Conservation (phyloP, 768 basidiomycete genomes). For the Serendipita indica region DNA sequence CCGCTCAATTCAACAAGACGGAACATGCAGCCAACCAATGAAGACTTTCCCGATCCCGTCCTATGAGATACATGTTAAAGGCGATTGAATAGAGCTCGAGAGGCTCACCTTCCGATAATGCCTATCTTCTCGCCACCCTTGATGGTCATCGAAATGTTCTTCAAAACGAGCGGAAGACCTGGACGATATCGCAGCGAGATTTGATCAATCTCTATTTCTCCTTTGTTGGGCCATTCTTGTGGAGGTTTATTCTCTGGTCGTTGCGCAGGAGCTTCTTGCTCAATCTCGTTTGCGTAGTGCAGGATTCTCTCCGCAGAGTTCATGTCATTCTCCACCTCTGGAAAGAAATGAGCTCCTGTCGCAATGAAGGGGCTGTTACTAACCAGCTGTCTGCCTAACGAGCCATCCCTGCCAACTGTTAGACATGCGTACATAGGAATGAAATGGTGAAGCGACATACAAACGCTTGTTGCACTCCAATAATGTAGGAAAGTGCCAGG, state of each 20-base stretch:
- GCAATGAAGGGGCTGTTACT: slow-evolving; percentile 5
- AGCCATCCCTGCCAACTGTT: slow-evolving; percentile 55
- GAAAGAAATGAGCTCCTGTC: neutral
- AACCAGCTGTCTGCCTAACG: slow-evolving; percentile 47
- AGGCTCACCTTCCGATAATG: slow-evolving; percentile 51
- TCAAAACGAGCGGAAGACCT: slow-evolving; percentile 78
- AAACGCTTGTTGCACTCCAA: slow-evolving; percentile 55
- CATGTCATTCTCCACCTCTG: slow-evolving; percentile 86
- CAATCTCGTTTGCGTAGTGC: slow-evolving; percentile 64
- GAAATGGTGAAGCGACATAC: neutral
- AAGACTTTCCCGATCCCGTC: slow-evolving; percentile 81
- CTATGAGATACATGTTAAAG: slow-evolving; percentile 14
- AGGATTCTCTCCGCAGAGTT: slow-evolving; percentile 60
- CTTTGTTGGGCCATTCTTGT: slow-evolving; percentile 57
- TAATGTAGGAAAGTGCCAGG: slow-evolving; percentile 53
- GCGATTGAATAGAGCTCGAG: slow-evolving; percentile 12
- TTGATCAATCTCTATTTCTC: slow-evolving; percentile 57
- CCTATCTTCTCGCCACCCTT: slow-evolving; percentile 78
- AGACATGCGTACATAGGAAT: neutral
- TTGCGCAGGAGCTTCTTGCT: slow-evolving; percentile 66
- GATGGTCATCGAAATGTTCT: slow-evolving; percentile 58
- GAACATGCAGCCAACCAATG: slow-evolving; percentile 78
- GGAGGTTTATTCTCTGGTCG: slow-evolving; percentile 45
- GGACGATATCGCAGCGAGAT: slow-evolving; percentile 73
- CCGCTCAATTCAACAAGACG: slow-evolving; percentile 61